These are phyloP conservation scores for Pseudocercospora macadamiae DNA, from an alignment of 2,329 filamentous ascomycete species.

Conservation along the genomic window DNA sequence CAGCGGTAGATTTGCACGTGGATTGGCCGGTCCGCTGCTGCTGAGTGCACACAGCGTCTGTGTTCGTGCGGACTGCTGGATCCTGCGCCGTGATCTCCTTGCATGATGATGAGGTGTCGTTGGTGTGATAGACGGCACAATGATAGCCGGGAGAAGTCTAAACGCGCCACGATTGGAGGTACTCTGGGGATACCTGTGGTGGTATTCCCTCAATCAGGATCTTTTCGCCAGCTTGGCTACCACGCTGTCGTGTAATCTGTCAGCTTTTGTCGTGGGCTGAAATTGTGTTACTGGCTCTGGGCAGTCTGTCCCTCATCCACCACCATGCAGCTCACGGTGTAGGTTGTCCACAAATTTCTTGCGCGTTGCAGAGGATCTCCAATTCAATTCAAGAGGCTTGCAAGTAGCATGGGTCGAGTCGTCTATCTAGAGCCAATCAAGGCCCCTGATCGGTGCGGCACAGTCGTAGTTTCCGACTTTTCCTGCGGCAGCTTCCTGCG, in stretches of 20 bases:
- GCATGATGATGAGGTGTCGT: background rate
- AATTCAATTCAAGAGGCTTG: background rate
- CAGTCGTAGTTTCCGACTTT: background rate
- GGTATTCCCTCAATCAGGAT: background rate
- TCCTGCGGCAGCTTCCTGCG: background rate
- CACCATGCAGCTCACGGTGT: background rate
- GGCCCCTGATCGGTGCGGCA: background rate
- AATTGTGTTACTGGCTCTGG: background rate
- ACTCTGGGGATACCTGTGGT: background rate
- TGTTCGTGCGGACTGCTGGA: background rate
- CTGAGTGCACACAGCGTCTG: background rate
- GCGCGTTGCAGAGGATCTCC: background rate
- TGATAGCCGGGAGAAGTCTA: background rate
- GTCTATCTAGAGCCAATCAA: background rate
- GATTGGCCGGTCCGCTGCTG: background rate
- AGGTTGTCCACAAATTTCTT: background rate
- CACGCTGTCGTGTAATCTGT: background rate
- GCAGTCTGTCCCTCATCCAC: background rate
- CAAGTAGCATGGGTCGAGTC: background rate
- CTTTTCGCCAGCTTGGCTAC: background rate
- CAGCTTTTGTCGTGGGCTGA: background rate
- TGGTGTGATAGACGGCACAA: background rate
- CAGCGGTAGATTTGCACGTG: background rate
- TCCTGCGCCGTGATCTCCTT: background rate
- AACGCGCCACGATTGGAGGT: background rate